Evolutionary conservation across 1,284 basidiomycete genomes (phyloP), one percentile per base, ranked within the genome.

Genomic region (Rhodotorula sp.): DNA sequence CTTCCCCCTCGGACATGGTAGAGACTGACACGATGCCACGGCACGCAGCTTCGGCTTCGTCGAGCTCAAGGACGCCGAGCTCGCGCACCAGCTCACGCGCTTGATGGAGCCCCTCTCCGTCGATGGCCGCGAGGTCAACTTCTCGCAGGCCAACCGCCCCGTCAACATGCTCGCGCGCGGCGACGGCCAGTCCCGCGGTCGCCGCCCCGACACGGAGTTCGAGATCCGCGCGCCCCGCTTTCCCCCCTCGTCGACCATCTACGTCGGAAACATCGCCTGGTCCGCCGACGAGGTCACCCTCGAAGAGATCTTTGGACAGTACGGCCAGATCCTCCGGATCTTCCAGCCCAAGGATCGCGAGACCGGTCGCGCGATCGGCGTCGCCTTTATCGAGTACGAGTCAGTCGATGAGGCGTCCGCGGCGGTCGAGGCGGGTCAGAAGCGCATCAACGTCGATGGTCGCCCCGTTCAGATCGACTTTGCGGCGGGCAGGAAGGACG

Each of bases 341-440:
- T 86, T 93, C 73, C 82, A 98, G 64, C 94, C 94, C 32, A 97
- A 93, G 60, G 94, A 99, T 81, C 85, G 90, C 70, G 96, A 98
- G 68, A 87, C 90, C 9, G 93, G 92, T 53, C 86, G 86, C 73
- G 88, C 90, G 63, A 97, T 97, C 82, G 96, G 96, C 77, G 98
- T 95, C 82, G 96, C 89, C 56, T 99, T 99, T 82, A 89, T 99
- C 79, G 92, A 97, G 82, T 97, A 93, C 24, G 57, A 81, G 86
- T 86, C 74, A 87, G 24, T 57, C 51, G 57, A 66, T 0, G 44
- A 44, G 13, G 64, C 59, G 2, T 20, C 59, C 13, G 52, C 22
- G n/a, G 68, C 66, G 11, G 44, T 66, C 30, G 1, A 20, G 27
- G 36, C 44, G 1, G 61, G 48, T 6, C 27, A 46, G 9, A 65